Percentiles rank a stretch among this genome's conserved stretches.
phyloP scores from a whole-genome alignment of 1,284 basidiomycete species.

The Peniophora sp. region DNA sequence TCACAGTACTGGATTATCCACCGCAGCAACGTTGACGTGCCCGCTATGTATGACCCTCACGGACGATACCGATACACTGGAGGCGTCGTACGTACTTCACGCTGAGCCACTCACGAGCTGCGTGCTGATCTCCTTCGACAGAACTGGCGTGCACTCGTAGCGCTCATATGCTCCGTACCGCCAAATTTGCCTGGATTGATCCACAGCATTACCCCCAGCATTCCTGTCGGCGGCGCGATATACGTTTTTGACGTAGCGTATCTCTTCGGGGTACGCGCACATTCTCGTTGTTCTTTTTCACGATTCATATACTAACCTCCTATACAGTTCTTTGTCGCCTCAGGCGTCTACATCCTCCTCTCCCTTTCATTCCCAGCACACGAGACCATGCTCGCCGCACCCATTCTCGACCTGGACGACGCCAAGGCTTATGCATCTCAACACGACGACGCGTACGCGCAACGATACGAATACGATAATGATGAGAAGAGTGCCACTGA shows the following conservation, averaged over 20 bases:
- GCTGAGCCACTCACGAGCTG: background rate
- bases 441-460: no score
- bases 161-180: slow-evolving; percentile 53
- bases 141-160: slow-evolving; percentile 69
- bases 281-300: background rate
- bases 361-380: slow-evolving; percentile 46
- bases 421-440: no score
- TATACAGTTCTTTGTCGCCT: slow-evolving; percentile 29
- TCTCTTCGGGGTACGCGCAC: slow-evolving; percentile 54
- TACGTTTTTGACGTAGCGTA: slow-evolving; percentile 63
- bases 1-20: slow-evolving; percentile 61
- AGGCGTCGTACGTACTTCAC: slow-evolving; percentile 44
- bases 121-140: slow-evolving; percentile 17
- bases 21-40: slow-evolving; percentile 54
- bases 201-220: slow-evolving; percentile 51
- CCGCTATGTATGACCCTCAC: slow-evolving; percentile 56
- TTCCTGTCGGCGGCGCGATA: slow-evolving; percentile 42
- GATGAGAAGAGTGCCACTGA: no score
- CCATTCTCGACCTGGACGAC: no score
- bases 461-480: no score
- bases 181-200: slow-evolving; percentile 66
- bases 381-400: slow-evolving; percentile 43
- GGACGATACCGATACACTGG: slow-evolving; percentile 58
- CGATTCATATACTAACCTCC: background rate
- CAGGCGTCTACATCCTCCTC: slow-evolving; percentile 37